Percentiles rank a stretch among this genome's conserved stretches.
These are phyloP conservation scores for Mychonastes homosphaera DNA, from an alignment of 139 green algal species.

Conservation along the genomic window DNA sequence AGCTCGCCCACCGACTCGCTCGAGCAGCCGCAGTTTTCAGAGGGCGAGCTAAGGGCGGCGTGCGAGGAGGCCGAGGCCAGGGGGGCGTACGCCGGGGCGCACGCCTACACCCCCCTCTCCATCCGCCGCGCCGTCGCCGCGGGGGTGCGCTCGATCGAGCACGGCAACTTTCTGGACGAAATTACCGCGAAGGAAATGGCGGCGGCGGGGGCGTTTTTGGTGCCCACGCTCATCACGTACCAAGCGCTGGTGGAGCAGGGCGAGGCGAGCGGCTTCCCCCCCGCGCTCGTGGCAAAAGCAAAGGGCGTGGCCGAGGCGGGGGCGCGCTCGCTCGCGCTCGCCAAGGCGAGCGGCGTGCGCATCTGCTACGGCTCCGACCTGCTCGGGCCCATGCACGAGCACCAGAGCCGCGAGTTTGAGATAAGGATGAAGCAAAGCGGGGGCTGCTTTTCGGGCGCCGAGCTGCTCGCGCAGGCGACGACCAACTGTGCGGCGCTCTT, in stretches of 20 bases:
- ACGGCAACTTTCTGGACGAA: conserved; percentile 49
- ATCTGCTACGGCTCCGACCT: conserved; percentile 47
- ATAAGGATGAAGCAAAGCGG: neutral
- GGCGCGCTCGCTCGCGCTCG: conserved; percentile 20
- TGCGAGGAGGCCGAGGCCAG: conserved; percentile 48
- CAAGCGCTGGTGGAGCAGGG: conserved; percentile 26
- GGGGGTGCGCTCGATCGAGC: conserved; percentile 50
- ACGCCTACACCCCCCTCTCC: conserved; percentile 49
- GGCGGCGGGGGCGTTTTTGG: conserved; percentile 27
- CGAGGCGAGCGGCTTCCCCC: conserved; percentile 32
- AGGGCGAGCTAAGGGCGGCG: too few species aligned
- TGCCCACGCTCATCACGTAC: conserved; percentile 56
- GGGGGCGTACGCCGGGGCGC: conserved; percentile 48
- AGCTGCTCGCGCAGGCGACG: conserved; percentile 28
- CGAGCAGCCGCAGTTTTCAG: neutral
- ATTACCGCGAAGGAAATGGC: conserved; percentile 21
- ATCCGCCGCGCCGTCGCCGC: conserved; percentile 39
- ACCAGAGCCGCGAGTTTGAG: conserved; percentile 17
- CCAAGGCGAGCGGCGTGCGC: conserved; percentile 16
- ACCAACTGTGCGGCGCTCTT: conserved; percentile 27
- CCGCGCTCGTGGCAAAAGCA: conserved; percentile 46
- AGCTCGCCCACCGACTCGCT: conserved; percentile 51
- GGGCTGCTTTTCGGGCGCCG: conserved; percentile 2
- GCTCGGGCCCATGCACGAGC: conserved; percentile 40
- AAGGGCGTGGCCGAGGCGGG: conserved; percentile 29